Evolutionary conservation across 108 stramenopile species (phyloP).

Genomic region (Cyclostephanos tholiformis): DNA sequence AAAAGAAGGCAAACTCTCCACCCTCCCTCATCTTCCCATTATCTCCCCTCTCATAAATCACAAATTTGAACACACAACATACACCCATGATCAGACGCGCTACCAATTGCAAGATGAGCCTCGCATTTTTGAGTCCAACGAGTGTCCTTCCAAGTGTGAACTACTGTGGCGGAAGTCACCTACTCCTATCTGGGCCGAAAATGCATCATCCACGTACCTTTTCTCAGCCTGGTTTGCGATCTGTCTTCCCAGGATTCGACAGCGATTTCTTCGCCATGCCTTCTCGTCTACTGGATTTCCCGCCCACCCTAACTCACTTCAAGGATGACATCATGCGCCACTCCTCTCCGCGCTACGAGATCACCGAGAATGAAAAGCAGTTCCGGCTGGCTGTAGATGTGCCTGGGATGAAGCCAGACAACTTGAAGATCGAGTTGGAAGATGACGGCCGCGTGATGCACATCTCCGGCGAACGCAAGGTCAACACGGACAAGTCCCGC

Average conservation of each 20-base stretch:
- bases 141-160: constrained; percentile 46
- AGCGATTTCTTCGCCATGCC: constrained; percentile 37
- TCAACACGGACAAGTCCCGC: constrained; percentile 27
- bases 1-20: no score
- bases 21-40: background rate
- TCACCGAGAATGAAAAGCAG: constrained; percentile 68
- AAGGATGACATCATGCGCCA: constrained; percentile 33
- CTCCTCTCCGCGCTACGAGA: no score
- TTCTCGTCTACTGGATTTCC: no score
- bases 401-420: constrained; percentile 64
- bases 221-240: no score
- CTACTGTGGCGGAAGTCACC: constrained; percentile 9
- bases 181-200: no score
- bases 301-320: constrained; percentile 31
- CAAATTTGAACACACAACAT: no score
- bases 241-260: constrained; percentile 45
- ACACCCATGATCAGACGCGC: no score
- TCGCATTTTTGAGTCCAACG: constrained; percentile 41
- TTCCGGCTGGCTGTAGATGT: constrained; percentile 73
- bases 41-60: no score
- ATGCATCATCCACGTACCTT: no score
- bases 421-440: constrained; percentile 63
- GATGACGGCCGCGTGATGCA: constrained; percentile 50
- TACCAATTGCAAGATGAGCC: constrained; percentile 24
- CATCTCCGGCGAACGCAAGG: constrained; percentile 44